phyloP scores from a whole-genome alignment of 768 basidiomycete species.

The Gyrodon lividus region DNA sequence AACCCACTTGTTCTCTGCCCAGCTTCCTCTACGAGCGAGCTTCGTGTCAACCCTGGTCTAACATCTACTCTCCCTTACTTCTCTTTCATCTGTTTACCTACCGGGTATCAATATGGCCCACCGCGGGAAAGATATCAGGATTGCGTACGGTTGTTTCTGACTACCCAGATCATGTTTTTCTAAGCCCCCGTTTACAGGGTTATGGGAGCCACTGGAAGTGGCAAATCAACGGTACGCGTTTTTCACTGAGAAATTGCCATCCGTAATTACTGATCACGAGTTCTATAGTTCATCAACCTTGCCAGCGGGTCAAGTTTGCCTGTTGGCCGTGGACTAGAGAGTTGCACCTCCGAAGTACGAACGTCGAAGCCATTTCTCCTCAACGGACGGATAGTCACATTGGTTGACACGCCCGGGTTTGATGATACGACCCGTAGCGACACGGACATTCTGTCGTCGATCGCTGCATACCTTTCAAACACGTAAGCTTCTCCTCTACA shows the following conservation, averaged over 20 bases:
- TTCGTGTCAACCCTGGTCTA: background rate
- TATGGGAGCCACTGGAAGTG: conserved; percentile 37
- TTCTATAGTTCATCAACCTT: conserved; percentile 50
- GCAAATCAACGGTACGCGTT: conserved; percentile 35
- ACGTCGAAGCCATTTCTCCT: conserved; percentile 44
- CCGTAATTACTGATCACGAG: conserved; percentile 2
- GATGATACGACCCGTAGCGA: conserved; percentile 53
- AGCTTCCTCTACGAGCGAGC: background rate
- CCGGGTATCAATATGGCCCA: conserved; percentile 21
- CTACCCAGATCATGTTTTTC: background rate
- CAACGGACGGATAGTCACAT: conserved; percentile 42
- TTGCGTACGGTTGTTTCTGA: conserved; percentile 25
- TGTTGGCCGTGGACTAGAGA: conserved; percentile 46
- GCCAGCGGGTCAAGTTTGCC: conserved; percentile 48
- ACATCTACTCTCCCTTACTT: background rate
- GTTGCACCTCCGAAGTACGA: conserved; percentile 50
- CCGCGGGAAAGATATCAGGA: conserved; percentile 30
- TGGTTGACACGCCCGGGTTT: conserved; percentile 65
- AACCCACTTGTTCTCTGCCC: background rate
- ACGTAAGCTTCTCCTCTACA: conserved; percentile 20
- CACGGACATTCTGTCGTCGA: conserved; percentile 49
- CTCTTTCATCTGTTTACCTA: background rate
- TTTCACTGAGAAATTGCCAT: background rate
- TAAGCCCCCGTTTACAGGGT: conserved; percentile 23
- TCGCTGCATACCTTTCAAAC: conserved; percentile 40